Conservation (phyloP, 345 rosid genomes). For the Arabidopsis thaliana region TAIR10.1 NC_003075.7:11957501-11958000, state of each 20-base stretch:
- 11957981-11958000: neutral
- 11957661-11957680: neutral
- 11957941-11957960: neutral
- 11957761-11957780: neutral
- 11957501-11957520: slow-evolving; percentile 17
- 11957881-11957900: slow-evolving; percentile 10
- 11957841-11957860: slow-evolving; percentile 19
- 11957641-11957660: neutral
- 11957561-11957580: slow-evolving; percentile 35
- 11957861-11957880: slow-evolving; percentile 14
- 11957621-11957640: slow-evolving; percentile 5
- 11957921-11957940: neutral
- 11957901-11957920: neutral
- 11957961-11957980: neutral
- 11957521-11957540: slow-evolving; percentile 9
- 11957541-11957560: slow-evolving; percentile 14
- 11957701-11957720: neutral
- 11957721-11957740: neutral
- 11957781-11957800: neutral
- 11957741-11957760: neutral
- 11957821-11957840: slow-evolving; percentile 29
- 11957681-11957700: neutral
- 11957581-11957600: neutral
- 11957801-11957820: slow-evolving; percentile 11
- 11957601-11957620: neutral